Base-by-base conservation (phyloP, 2,329 filamentous ascomycete species). In the Penicillium sp. region DNA sequence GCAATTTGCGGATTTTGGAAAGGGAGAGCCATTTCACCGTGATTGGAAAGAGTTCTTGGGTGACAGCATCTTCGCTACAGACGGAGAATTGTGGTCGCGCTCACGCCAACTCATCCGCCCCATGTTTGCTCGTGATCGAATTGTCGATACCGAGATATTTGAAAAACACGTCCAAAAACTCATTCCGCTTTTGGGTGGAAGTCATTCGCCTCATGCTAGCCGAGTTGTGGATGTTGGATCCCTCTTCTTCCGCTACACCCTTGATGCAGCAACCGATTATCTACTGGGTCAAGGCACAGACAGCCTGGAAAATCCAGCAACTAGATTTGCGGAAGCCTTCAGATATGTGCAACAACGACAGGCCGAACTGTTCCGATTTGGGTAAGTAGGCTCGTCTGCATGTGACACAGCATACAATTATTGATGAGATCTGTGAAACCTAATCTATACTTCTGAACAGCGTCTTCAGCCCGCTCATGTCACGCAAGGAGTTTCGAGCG, bases 241-340 rank as follows among this genome's bases (percentile, higher is more conserved):
- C 57, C 78, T 96, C 49, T 88, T 96, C 75, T 96, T 91, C 78
- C 83, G 90, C 22, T 92, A 87, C 71, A 93, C 91, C 0, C 81
- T 97, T 19, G 92, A 96, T 71, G 88, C 90, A 8, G 86, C 90
- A 3, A 96, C 92, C 1, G 90, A 95, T 67, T 96, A 96, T 71
- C 78, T 97, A 35, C 82, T 96, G 0, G 93, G 93, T 3, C 80
- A 86, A 55, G 88, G 89, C 62, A 88, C 93, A 24, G 86, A 82
- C 35, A 85, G 82, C 66, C 63, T 82, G 33, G 74, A 77, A 39
- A 86, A 87, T 44, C 86, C 88, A 1, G 81, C 84, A 42, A 84
- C 88, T 14, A 80, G 84, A 19, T 96, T 96, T 68, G 90, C 90
- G n/a, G 82, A 89, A 47, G 89, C 91, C 5, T 96, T 96, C 76